These are phyloP conservation scores for Proliferodiscus dingleyae DNA, from an alignment of 2,329 filamentous ascomycete genomes.

Conservation along the genomic window DNA sequence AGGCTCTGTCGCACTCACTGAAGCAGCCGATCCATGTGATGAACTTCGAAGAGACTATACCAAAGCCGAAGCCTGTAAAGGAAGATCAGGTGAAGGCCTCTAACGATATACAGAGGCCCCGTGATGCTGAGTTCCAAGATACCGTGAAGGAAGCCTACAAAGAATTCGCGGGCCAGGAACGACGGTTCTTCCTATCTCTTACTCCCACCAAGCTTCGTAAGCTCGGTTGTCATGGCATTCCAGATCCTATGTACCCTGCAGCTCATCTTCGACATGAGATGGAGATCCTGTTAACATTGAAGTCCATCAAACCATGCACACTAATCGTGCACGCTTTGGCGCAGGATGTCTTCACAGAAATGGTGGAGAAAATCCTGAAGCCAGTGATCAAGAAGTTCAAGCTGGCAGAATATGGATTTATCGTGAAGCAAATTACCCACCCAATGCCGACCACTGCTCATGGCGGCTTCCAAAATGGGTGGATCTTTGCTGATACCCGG, in stretches of 20 bases:
- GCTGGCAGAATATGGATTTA: slow-evolving; percentile 5
- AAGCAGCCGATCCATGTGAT: too few relatives aligned
- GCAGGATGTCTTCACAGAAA: not conserved
- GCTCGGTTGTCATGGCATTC: too few relatives aligned
- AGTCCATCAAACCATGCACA: slow-evolving; percentile 5
- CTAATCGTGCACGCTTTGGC: not conserved
- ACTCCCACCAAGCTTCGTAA: too few relatives aligned
- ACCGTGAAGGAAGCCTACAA: too few relatives aligned
- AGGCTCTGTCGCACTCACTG: too few relatives aligned
- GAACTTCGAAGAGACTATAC: too few relatives aligned
- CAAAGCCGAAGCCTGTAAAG: too few relatives aligned
- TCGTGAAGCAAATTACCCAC: slow-evolving; percentile 3
- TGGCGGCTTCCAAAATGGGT: slow-evolving; percentile 1
- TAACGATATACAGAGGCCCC: too few relatives aligned
- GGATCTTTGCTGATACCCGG: slow-evolving; percentile 4
- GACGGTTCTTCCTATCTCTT: too few relatives aligned
- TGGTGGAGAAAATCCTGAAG: slow-evolving; percentile 2
- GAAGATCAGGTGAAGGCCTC: too few relatives aligned
- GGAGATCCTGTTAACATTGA: slow-evolving; percentile 5
- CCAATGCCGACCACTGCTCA: slow-evolving; percentile 1
- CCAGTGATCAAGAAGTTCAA: slow-evolving; percentile 5
- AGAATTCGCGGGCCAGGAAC: too few relatives aligned
- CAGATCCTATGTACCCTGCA: not conserved
- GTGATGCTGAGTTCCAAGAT: too few relatives aligned
- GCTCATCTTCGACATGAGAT: slow-evolving; percentile 2